Conservation (phyloP, 2,329 filamentous ascomycete species). For the Dactylellina cionopaga region DNA sequence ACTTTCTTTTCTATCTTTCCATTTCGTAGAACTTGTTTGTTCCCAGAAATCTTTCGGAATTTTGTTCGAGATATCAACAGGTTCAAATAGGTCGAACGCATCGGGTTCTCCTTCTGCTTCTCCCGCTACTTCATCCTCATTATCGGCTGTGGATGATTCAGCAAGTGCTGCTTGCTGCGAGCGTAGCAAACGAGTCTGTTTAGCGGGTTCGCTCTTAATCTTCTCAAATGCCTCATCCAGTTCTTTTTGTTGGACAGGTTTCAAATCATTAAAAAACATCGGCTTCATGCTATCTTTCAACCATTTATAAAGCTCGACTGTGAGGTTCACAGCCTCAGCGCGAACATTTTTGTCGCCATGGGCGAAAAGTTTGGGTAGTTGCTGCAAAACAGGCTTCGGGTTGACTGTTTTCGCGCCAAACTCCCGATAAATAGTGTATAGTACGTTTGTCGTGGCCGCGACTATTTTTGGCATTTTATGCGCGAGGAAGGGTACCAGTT, state of each 20-base stretch:
- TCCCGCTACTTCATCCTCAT: constrained; percentile 69
- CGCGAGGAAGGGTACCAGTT: constrained; percentile 81
- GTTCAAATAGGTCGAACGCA: constrained; percentile 81
- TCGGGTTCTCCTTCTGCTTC: constrained; percentile 77
- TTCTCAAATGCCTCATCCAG: constrained; percentile 94
- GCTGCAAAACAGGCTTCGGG: constrained; percentile 88
- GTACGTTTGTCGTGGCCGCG: constrained; percentile 75
- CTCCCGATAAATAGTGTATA: constrained; percentile 87
- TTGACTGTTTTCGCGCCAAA: constrained; percentile 95
- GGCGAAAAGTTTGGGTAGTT: constrained; percentile 87
- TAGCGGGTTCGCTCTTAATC: constrained; percentile 87
- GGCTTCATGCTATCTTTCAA: constrained; percentile 97
- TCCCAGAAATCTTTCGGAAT: constrained; percentile 85
- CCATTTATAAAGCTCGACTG: constrained; percentile 96
- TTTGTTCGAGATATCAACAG: constrained; percentile 84
- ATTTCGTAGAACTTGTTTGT: constrained; percentile 86
- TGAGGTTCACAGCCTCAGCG: constrained; percentile 88
- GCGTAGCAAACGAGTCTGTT: constrained; percentile 86
- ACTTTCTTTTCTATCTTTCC: constrained; percentile 97
- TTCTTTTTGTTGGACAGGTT: constrained; percentile 93
- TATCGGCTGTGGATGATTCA: constrained; percentile 71
- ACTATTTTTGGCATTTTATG: constrained; percentile 94
- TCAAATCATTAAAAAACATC: constrained; percentile 94
- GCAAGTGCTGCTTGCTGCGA: constrained; percentile 88
- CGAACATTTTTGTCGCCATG: constrained; percentile 98